Evolutionary conservation across 1,284 basidiomycete genomes (phyloP).

Genomic region (Cryptococcus depauperatus): DNA sequence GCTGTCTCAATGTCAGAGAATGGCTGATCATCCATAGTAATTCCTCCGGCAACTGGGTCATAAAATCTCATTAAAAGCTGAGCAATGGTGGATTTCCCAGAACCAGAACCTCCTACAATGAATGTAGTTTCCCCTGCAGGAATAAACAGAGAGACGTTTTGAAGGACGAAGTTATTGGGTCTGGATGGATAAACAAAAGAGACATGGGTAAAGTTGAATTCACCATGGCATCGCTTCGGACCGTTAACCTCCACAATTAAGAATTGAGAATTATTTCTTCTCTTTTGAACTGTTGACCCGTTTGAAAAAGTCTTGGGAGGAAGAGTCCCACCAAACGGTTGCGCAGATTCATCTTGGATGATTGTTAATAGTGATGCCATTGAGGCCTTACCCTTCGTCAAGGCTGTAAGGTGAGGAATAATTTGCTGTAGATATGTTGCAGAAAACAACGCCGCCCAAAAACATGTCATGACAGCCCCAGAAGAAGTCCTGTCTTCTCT

Average conservation of each 20-base stretch:
- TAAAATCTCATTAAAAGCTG: constrained; percentile 76
- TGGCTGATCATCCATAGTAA: constrained; percentile 76
- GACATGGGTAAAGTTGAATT: constrained; percentile 67
- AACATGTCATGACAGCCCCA: constrained; percentile 84
- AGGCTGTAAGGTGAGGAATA: constrained; percentile 65
- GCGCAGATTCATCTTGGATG: constrained; percentile 47
- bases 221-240: constrained; percentile 65
- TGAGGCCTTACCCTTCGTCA: constrained; percentile 79
- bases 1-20: constrained; percentile 64
- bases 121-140: constrained; percentile 82
- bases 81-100: constrained; percentile 87
- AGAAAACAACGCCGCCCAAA: constrained; percentile 91
- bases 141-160: constrained; percentile 53
- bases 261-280: constrained; percentile 1
- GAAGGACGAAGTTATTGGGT: constrained; percentile 45
- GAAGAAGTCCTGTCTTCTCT: constrained; percentile 58
- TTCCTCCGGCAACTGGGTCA: constrained; percentile 53
- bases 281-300: neutral
- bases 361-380: constrained; percentile 64
- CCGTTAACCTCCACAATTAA: no score
- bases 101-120: constrained; percentile 83
- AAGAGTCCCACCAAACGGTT: constrained; percentile 8
- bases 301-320: neutral
- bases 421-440: constrained; percentile 76
- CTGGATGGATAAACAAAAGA: constrained; percentile 83